phyloP scores from a whole-genome alignment of 2,329 filamentous ascomycete species.

The Coniochaeta sp. region DNA sequence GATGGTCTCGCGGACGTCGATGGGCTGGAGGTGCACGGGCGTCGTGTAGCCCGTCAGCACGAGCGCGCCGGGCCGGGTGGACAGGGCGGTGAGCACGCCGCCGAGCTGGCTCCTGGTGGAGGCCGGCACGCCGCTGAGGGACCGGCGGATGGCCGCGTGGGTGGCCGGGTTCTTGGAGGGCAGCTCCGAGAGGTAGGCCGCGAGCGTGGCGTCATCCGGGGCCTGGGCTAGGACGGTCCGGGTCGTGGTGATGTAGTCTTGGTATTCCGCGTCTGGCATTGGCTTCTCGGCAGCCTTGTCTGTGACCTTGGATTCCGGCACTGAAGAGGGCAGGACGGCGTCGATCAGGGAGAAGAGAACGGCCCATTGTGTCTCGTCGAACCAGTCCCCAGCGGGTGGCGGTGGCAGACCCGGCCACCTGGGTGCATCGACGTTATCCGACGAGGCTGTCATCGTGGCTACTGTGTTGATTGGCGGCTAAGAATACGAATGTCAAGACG shows the following conservation, averaged over 20 bases:
- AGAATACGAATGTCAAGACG: neutral
- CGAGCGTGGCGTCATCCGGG: conserved; percentile 35
- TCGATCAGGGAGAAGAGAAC: conserved; percentile 48
- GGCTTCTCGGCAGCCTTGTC: conserved; percentile 34
- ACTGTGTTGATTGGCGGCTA: neutral
- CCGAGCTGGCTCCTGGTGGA: conserved; percentile 27
- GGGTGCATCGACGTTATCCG: conserved; percentile 5
- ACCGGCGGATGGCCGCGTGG: conserved; percentile 37
- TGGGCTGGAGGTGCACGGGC: conserved; percentile 54
- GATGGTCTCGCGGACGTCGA: conserved; percentile 53
- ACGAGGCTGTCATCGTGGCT: conserved; percentile 2
- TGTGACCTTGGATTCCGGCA: conserved; percentile 27
- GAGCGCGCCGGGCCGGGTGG: conserved; percentile 53
- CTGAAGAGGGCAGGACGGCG: conserved; percentile 54
- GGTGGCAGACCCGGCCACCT: conserved; percentile 16
- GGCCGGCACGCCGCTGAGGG: conserved; percentile 27
- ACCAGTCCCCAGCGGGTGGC: conserved; percentile 24
- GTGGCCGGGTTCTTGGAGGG: conserved; percentile 46
- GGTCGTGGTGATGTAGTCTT: conserved; percentile 32
- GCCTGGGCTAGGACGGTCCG: conserved; percentile 26
- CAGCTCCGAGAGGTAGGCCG: conserved; percentile 44
- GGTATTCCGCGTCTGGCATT: conserved; percentile 43
- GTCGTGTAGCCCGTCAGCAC: conserved; percentile 61
- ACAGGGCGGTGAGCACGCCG: conserved; percentile 29
- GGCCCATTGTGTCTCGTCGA: conserved; percentile 43